phyloP scores from a whole-genome alignment of 1,139 yeast species.

The Magnusiomyces ingens region DNA sequence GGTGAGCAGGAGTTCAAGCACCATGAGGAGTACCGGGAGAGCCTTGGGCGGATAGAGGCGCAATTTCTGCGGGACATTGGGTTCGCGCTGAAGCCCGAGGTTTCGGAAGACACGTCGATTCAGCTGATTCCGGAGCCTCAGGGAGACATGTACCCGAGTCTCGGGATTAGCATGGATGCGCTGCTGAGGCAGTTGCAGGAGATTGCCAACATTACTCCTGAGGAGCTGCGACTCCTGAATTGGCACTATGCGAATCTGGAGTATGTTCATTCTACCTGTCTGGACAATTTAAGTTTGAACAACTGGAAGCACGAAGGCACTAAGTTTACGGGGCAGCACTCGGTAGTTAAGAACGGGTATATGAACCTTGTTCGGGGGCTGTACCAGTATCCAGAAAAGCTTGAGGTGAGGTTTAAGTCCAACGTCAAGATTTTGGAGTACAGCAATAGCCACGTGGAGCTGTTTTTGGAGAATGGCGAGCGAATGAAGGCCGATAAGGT shows the following conservation, averaged over 20 bases:
- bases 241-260: conserved; percentile 41
- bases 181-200: conserved; percentile 30
- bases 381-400: conserved; percentile 35
- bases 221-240: conserved; percentile 34
- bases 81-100: conserved; percentile 22
- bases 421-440: conserved; percentile 37
- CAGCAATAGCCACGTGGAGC: conserved; percentile 20
- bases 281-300: conserved; percentile 34
- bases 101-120: conserved; percentile 19
- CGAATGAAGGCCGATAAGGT: conserved; percentile 36
- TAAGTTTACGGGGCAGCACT: conserved; percentile 37
- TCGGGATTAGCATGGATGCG: conserved; percentile 36
- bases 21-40: conserved; percentile 24
- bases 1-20: not conserved
- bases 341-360: conserved; percentile 36
- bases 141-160: conserved; percentile 32
- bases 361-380: conserved; percentile 35
- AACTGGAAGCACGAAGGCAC: conserved; percentile 40
- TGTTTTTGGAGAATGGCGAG: conserved; percentile 36
- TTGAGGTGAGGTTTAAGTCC: conserved; percentile 37
- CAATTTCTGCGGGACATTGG: conserved; percentile 31
- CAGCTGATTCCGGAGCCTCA: conserved; percentile 35
- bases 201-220: conserved; percentile 30
- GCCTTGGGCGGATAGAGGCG: conserved; percentile 26
- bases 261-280: conserved; percentile 34